These are phyloP conservation scores for Yamadazyma takamatsuzukensis DNA, from an alignment of 805 yeast genomes.

Conservation along the genomic window DNA sequence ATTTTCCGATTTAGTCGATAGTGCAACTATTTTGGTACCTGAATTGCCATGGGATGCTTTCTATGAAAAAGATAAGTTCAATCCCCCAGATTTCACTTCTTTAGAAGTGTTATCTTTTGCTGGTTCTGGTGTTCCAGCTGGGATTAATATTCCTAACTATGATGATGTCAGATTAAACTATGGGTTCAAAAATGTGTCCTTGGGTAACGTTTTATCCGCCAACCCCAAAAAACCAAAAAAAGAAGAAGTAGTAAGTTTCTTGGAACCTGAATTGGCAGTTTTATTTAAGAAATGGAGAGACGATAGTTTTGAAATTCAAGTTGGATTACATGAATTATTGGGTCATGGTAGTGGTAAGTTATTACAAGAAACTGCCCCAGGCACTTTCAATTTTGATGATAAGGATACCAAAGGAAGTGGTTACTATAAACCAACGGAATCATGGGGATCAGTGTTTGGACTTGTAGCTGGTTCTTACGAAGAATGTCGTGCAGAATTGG, in stretches of 20 bases:
- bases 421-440: constrained; percentile 75
- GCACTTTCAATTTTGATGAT: constrained; percentile 68
- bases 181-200: constrained; percentile 87
- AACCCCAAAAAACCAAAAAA: constrained; percentile 58
- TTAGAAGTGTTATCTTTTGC: constrained; percentile 87
- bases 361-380: constrained; percentile 52
- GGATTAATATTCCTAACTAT: constrained; percentile 89
- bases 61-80: constrained; percentile 80
- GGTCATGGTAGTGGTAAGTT: constrained; percentile 93
- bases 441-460: constrained; percentile 89
- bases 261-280: constrained; percentile 49
- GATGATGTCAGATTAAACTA: constrained; percentile 80
- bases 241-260: constrained; percentile 66
- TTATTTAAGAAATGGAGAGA: constrained; percentile 67
- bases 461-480: constrained; percentile 82
- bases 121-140: constrained; percentile 89
- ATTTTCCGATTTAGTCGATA: constrained; percentile 63
- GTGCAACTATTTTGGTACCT: constrained; percentile 61
- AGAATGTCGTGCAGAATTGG: constrained; percentile 90
- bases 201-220: constrained; percentile 81
- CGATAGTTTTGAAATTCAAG: constrained; percentile 89
- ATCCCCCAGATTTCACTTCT: constrained; percentile 91
- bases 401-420: constrained; percentile 57
- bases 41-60: constrained; percentile 74
- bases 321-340: constrained; percentile 85